Conservation (phyloP, 2,329 filamentous ascomycete species). For the Malbranchea zuffiana region DNA sequence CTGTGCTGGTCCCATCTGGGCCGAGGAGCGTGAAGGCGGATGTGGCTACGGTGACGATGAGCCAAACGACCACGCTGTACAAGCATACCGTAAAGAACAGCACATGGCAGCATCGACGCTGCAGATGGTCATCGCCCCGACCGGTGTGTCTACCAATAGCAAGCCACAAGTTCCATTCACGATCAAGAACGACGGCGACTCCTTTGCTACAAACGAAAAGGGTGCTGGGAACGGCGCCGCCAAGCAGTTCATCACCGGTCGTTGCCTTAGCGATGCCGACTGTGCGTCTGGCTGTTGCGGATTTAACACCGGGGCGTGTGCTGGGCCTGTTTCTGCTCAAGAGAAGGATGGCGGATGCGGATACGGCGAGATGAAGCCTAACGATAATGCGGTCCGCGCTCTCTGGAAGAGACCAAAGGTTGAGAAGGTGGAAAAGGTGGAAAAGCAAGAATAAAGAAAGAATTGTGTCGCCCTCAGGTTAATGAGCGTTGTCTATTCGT, state of each 20-base stretch:
- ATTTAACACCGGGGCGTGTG: slow-evolving; percentile 27
- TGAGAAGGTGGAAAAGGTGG: no score
- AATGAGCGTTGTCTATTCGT: no score
- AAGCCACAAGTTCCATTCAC: slow-evolving; percentile 11
- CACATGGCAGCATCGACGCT: neutral
- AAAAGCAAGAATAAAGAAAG: no score
- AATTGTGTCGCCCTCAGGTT: no score
- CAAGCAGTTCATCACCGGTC: slow-evolving; percentile 32
- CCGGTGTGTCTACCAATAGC: neutral
- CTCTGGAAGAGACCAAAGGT: no score
- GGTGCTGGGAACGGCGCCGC: slow-evolving; percentile 12
- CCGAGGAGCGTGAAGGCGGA: slow-evolving; percentile 19
- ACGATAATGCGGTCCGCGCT: slow-evolving; percentile 25
- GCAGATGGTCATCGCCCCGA: neutral
- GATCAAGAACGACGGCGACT: slow-evolving; percentile 1
- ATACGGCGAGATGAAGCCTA: slow-evolving; percentile 26
- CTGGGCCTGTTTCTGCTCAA: slow-evolving; percentile 25
- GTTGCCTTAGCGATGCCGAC: slow-evolving; percentile 29
- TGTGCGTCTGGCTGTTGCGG: slow-evolving; percentile 27
- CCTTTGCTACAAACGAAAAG: slow-evolving; percentile 6
- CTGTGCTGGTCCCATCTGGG: slow-evolving; percentile 19
- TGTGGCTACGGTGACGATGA: slow-evolving; percentile 20
- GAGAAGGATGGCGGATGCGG: slow-evolving; percentile 29
- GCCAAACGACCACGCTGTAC: slow-evolving; percentile 18
- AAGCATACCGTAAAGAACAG: neutral